phyloP scores from a whole-genome alignment of 2,329 filamentous ascomycete genomes.

The Aspergillus sp. region DNA sequence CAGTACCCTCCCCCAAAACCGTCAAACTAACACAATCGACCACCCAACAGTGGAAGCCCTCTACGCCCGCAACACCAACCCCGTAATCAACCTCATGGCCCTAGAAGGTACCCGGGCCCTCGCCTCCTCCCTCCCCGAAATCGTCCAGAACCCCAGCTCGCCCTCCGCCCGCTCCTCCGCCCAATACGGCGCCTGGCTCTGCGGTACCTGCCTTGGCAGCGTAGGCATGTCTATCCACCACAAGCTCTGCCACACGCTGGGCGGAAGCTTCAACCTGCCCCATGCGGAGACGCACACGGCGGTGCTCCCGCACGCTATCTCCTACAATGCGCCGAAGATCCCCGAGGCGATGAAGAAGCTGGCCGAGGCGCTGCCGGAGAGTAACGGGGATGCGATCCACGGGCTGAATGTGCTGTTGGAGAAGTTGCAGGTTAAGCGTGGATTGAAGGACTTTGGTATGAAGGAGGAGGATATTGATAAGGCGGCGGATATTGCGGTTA shows the following conservation, averaged over 20 bases:
- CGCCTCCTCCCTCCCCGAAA: constrained; percentile 54
- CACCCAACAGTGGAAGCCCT: constrained; percentile 57
- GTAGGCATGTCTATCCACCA: constrained; percentile 67
- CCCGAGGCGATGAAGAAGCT: constrained; percentile 56
- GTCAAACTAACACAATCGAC: background rate
- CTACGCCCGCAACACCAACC: constrained; percentile 63
- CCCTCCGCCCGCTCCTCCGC: constrained; percentile 53
- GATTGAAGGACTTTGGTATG: constrained; percentile 59
- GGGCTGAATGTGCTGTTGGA: constrained; percentile 59
- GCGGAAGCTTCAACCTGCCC: constrained; percentile 64
- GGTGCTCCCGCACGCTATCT: constrained; percentile 63
- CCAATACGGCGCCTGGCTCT: constrained; percentile 66
- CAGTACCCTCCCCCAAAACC: background rate
- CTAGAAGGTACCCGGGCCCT: constrained; percentile 59
- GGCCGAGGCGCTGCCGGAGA: constrained; percentile 56
- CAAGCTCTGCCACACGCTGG: constrained; percentile 67
- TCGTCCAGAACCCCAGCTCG: constrained; percentile 51
- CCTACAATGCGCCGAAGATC: constrained; percentile 62
- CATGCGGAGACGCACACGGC: constrained; percentile 68
- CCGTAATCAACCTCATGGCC: constrained; percentile 60
- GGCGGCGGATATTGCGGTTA: constrained; percentile 60
- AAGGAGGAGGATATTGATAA: constrained; percentile 62
- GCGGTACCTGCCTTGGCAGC: constrained; percentile 60
- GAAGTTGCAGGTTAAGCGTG: constrained; percentile 57
- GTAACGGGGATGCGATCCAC: constrained; percentile 59